Evolutionary conservation across 176 grass and related monocot species (phyloP), one percentile per base, ranked within the genome.

Genomic region (Triticum timopheevii): DNA sequence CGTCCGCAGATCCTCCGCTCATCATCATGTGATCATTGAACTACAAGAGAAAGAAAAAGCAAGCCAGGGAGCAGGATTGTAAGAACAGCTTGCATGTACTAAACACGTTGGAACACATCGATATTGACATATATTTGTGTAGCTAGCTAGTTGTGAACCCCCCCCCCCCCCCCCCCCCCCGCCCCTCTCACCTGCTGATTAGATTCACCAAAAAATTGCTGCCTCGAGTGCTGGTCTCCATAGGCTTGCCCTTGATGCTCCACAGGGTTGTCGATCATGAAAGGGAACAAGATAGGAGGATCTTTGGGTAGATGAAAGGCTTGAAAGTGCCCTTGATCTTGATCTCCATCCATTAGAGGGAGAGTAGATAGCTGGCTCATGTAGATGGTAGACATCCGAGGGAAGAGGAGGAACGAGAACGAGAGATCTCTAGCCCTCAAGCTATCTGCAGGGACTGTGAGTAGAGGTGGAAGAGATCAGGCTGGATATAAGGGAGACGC

Each of bases 341-440:
- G 92, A 80, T 87, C 81, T 83, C 92, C 92, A 80, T 97, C 88
- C 75, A 80, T 86, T 70, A 92, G 86, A 88, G 90, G 91, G 76
- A 97, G 71, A 86, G 84, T 89, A 85, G 87, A 84, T 27, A 94
- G 69, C 61, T 97, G 92, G 52, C 81, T 94, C 92, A 97, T 94
- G 88, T 91, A 94, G 90, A 91, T 84, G 62, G 88, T 84, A 81
- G 92, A 87, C 84, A 91, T 88, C 61, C 34, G 65, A 77, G 64
- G 80, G 45, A 66, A 24, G 59, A 30, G 56, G 23, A 61, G 38
- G 38, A 45, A 16, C 13, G 17, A 13, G 80, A 79, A 30, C 2
- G 54, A 67, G 44, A 90, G 80, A 83, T 77, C 80, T 79, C 80
- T 79, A 73, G 33, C 80, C 65, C 72, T 20, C 59, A 64, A 83